These are phyloP conservation scores for Hyaloraphidium curvatum DNA, from an alignment of 192 early-diverging fungal genomes.

Conservation along the genomic window DNA sequence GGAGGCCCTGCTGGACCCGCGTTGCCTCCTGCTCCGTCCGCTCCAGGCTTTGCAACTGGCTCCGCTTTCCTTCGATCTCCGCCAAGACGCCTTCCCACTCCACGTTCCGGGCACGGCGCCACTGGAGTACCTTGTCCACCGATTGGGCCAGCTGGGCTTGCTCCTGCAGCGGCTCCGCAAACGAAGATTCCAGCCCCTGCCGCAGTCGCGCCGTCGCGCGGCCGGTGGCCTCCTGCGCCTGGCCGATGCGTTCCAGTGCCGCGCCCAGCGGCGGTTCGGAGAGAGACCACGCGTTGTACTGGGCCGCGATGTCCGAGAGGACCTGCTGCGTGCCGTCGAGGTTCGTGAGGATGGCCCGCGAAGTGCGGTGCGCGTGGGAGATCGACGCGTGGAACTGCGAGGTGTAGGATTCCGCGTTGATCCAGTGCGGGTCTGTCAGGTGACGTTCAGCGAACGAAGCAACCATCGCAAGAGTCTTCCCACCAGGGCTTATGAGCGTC, in stretches of 20 bases:
- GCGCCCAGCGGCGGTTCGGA: constrained; percentile 58
- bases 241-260: constrained; percentile 79
- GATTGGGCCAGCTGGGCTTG: constrained; percentile 70
- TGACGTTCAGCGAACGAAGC: not conserved
- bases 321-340: not conserved
- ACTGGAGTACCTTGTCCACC: constrained; percentile 73
- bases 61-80: constrained; percentile 50
- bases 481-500: not conserved
- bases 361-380: not conserved
- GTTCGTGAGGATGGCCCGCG: not conserved
- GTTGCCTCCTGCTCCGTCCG: constrained; percentile 51
- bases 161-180: constrained; percentile 69
- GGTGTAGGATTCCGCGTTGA: not conserved
- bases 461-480: not conserved
- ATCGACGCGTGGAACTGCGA: not conserved
- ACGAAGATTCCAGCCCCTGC: constrained; percentile 46
- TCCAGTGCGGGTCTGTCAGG: constrained; percentile 4
- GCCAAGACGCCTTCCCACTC: constrained; percentile 43
- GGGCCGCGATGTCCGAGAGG: constrained; percentile 61
- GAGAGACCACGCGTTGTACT: constrained; percentile 89
- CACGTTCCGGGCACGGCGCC: constrained; percentile 67
- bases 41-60: constrained; percentile 32
- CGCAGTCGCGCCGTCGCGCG: constrained; percentile 50
- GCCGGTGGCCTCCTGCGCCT: constrained; percentile 72
- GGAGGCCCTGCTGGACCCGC: constrained; percentile 44